These are phyloP conservation scores for Alloascoidea hylecoeti DNA, from an alignment of 805 yeast genomes.

Conservation along the genomic window DNA sequence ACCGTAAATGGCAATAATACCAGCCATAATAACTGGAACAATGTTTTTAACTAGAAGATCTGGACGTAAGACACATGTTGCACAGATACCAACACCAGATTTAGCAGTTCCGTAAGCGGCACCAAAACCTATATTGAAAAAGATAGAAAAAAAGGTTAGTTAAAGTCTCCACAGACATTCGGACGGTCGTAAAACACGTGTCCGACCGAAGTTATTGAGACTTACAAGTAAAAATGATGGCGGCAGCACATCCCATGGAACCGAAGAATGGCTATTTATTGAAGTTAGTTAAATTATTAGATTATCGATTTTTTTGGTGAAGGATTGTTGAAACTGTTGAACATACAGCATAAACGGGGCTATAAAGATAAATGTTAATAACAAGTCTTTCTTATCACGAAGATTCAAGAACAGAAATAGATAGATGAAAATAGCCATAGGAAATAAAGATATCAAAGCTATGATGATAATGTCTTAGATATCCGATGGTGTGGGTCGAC, in stretches of 20 bases:
- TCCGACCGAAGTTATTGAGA: slow-evolving; percentile 1
- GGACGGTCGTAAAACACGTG: not conserved
- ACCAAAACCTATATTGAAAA: slow-evolving; percentile 42
- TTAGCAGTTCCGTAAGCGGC: slow-evolving; percentile 99
- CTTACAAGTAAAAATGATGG: slow-evolving; percentile 88
- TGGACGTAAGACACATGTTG: slow-evolving; percentile 95
- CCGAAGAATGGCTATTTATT: slow-evolving; percentile 92
- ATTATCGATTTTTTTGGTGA: slow-evolving; percentile 1
- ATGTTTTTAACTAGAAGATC: slow-evolving; percentile 82
- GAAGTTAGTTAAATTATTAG: too few relatives aligned
- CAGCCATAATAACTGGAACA: slow-evolving; percentile 98
- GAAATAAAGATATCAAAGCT: too few relatives aligned
- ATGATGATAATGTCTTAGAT: too few relatives aligned
- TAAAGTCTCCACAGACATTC: not conserved
- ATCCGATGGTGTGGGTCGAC: too few relatives aligned
- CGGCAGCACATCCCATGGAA: slow-evolving; percentile 98
- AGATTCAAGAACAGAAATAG: too few relatives aligned
- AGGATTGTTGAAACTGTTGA: not conserved
- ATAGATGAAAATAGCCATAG: too few relatives aligned
- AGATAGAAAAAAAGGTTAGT: not conserved
- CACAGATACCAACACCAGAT: slow-evolving; percentile 98
- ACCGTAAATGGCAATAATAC: slow-evolving; percentile 98
- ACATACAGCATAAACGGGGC: slow-evolving; percentile 61
- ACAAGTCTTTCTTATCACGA: too few relatives aligned
- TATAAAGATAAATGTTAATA: too few relatives aligned